Percentiles rank a stretch among this genome's conserved stretches.
Conservation (phyloP, 495 filamentous ascomycete genomes). For the Parmelia sp. region DNA sequence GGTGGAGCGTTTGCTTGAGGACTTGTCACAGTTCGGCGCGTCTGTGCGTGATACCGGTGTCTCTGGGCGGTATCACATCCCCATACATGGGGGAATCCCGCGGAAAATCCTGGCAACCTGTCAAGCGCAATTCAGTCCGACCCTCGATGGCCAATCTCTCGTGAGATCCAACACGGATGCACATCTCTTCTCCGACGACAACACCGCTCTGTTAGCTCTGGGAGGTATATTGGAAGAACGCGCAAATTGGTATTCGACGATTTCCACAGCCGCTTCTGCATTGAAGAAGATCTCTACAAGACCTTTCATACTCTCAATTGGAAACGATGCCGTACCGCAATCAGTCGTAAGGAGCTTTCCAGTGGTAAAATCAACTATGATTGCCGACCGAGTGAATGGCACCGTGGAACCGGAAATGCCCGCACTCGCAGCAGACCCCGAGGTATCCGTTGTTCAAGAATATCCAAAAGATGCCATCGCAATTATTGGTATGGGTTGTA, state of each 20-base stretch:
- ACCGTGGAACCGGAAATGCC: neutral
- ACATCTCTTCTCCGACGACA: slow-evolving; percentile 11
- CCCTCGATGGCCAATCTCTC: slow-evolving; percentile 23
- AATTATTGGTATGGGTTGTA: slow-evolving; percentile 33
- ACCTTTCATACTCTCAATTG: slow-evolving; percentile 10
- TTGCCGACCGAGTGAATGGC: slow-evolving; percentile 1
- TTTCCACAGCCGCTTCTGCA: slow-evolving; percentile 18
- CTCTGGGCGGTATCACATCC: slow-evolving; percentile 13
- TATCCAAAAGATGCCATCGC: slow-evolving; percentile 31
- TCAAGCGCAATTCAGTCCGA: slow-evolving; percentile 11
- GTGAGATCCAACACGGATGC: slow-evolving; percentile 18
- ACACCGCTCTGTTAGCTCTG: slow-evolving; percentile 16
- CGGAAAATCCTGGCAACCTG: slow-evolving; percentile 11
- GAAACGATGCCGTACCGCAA: slow-evolving; percentile 18
- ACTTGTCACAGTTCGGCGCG: slow-evolving; percentile 11
- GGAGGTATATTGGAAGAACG: slow-evolving; percentile 14
- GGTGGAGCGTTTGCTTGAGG: slow-evolving; percentile 13
- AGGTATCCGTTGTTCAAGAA: neutral
- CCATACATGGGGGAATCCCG: slow-evolving; percentile 8
- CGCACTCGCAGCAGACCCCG: neutral
- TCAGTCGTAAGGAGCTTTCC: slow-evolving; percentile 23
- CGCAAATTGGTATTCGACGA: slow-evolving; percentile 15
- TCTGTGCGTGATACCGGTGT: slow-evolving; percentile 17
- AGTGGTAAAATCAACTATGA: slow-evolving; percentile 9
- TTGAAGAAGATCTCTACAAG: slow-evolving; percentile 2